Conservation (phyloP, 805 yeast species). For the Saccharomycopsis schoenii region DNA sequence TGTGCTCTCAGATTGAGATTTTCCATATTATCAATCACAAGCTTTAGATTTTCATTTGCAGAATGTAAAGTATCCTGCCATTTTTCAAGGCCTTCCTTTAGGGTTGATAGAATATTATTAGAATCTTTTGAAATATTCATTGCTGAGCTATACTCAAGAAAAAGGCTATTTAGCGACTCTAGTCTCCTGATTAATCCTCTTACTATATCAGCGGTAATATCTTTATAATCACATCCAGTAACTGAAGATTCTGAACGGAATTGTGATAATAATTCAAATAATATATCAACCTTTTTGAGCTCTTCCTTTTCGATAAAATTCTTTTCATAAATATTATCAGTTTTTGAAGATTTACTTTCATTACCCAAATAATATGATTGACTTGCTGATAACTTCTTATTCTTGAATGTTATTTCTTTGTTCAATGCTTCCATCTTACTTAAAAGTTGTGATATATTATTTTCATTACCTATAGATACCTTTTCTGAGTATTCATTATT, state of each 20-base stretch:
- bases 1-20: neutral
- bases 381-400: conserved; percentile 12
- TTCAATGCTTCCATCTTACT: conserved; percentile 15
- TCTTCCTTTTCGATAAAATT: neutral
- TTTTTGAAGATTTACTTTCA: neutral
- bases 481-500: neutral
- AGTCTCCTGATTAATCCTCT: conserved; percentile 9
- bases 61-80: conserved; percentile 9
- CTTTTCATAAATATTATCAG: neutral
- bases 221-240: neutral
- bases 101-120: neutral
- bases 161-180: conserved; percentile 10
- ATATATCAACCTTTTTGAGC: conserved; percentile 2
- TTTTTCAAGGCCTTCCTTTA: conserved; percentile 5
- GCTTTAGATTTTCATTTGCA: conserved; percentile 6
- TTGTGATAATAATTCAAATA: neutral
- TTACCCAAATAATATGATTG: conserved; percentile 9
- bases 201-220: neutral
- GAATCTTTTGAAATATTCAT: conserved; percentile 8
- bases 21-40: conserved; percentile 2
- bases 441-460: conserved; percentile 1
- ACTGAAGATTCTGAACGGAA: neutral
- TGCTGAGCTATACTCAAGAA: conserved; percentile 10
- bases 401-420: conserved; percentile 14
- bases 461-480: conserved; percentile 8